Base-by-base conservation (phyloP, 179 eudicot genomes). In the Amaranthus tricolor region DNA sequence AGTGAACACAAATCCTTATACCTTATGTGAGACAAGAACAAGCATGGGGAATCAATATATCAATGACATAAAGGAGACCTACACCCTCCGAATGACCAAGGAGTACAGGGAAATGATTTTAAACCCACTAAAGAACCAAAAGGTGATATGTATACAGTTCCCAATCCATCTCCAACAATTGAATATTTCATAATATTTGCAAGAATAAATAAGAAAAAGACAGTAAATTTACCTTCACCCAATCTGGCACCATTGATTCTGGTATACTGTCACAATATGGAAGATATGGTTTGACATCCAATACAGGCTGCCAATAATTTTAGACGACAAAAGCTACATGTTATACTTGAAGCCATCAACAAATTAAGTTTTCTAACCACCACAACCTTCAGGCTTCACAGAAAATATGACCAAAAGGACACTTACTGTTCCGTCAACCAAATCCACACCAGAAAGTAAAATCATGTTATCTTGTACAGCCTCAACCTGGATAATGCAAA, bases 341-440 rank as follows among this genome's bases (percentile, higher is more conserved):
- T 53, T 66, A 62, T 53, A 55, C 71, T 57, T 8, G 19, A 62
- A 62, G 56, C 54, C 49, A 65, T 52, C 49, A 44, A 67, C 7
- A 16, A 62, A 6, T 1, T 44, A 31, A 48, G 31, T 50, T 15
- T 6, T 47, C 62, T 8, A 44, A 54, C 31, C 50, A 71, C 49
- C 57, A 70, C 50, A 66, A 24, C 48, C 20, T 20, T 43, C 63
- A 75, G 62, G 45, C 58, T n/a, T 19, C 20, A 9, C 20, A 50
- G 43, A 8, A 60, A 54, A 63, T 9, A 19, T 14, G 50, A 73
- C 44, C 31, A 63, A 51, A 49, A 53, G 21, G 55, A 70, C 53
- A 76, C 91, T 83, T 83, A 90, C 99, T 21, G 99, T 95, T 84
- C 99, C 99, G 81, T 95, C 97, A 81, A 95, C 99, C 84, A 95